Percentiles rank a stretch among this genome's conserved stretches.
phyloP scores from a whole-genome alignment of 148 eudicot species.

The Diospyros lotus region DNA sequence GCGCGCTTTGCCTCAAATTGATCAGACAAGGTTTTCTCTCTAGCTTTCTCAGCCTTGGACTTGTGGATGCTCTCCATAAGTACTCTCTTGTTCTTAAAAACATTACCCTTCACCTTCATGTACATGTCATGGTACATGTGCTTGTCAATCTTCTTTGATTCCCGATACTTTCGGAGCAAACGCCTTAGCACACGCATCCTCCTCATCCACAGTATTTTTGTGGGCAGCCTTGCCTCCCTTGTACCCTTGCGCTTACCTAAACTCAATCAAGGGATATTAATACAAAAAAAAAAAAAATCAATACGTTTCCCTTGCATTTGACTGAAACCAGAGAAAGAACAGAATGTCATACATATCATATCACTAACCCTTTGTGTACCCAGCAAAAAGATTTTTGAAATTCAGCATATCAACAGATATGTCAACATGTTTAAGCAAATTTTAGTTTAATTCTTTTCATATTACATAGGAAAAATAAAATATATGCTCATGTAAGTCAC shows the following conservation, averaged over 20 bases:
- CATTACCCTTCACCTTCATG: slow-evolving; percentile 90
- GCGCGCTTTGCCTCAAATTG: slow-evolving; percentile 90
- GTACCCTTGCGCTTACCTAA: slow-evolving; percentile 89
- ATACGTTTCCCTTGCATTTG: not conserved
- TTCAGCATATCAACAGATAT: not conserved
- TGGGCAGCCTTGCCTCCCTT: slow-evolving; percentile 87
- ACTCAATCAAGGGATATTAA: not conserved
- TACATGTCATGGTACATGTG: slow-evolving; percentile 94
- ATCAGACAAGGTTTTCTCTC: slow-evolving; percentile 81
- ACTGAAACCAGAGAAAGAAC: not conserved
- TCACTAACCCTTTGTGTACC: not conserved
- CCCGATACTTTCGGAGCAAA: slow-evolving; percentile 76
- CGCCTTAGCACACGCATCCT: slow-evolving; percentile 83
- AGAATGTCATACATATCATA: not conserved
- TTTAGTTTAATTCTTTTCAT: not conserved
- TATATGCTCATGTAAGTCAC: too few species aligned
- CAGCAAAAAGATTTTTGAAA: not conserved
- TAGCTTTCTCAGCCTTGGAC: slow-evolving; percentile 89
- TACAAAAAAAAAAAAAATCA: not conserved
- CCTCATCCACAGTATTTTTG: slow-evolving; percentile 80
- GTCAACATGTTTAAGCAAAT: not conserved
- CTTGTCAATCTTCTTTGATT: slow-evolving; percentile 85
- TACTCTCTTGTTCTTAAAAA: slow-evolving; percentile 79
- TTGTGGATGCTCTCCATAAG: slow-evolving; percentile 88
- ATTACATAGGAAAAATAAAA: not conserved